These are phyloP conservation scores for Fusarium multiceps DNA, from an alignment of 2,329 filamentous ascomycete genomes.

Conservation along the genomic window DNA sequence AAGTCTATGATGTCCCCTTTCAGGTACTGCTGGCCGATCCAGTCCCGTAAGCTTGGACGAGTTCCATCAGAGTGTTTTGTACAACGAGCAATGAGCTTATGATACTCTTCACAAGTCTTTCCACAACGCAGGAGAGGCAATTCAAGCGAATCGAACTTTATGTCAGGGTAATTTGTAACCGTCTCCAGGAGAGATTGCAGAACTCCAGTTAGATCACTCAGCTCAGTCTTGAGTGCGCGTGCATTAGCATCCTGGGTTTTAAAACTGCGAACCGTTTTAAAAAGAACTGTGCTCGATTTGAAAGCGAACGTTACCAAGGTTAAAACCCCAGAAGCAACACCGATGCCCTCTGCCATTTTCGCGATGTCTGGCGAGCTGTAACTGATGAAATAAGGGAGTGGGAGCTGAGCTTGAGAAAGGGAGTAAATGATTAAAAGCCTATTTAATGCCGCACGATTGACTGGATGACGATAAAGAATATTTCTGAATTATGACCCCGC, in stretches of 20 bases:
- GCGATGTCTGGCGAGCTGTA: not conserved
- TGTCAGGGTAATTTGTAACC: conserved; percentile 11
- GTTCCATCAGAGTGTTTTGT: conserved; percentile 49
- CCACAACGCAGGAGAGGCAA: conserved; percentile 56
- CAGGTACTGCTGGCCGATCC: conserved; percentile 57
- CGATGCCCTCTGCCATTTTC: conserved; percentile 36
- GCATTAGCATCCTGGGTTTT: conserved; percentile 44
- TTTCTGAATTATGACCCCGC: not conserved
- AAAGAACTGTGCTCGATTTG: conserved; percentile 33
- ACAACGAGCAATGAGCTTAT: conserved; percentile 51
- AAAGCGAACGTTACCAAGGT: conserved; percentile 35
- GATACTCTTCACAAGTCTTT: conserved; percentile 58
- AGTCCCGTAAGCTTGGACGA: conserved; percentile 57
- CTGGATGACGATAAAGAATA: not conserved
- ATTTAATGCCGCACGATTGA: conserved; percentile 3
- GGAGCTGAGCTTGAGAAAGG: no score
- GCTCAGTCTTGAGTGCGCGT: conserved; percentile 55
- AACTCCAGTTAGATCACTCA: conserved; percentile 52
- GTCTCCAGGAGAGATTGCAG: conserved; percentile 50
- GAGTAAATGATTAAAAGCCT: not conserved
- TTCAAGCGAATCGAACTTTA: conserved; percentile 33
- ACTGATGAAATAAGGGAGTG: not conserved
- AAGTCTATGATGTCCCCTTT: conserved; percentile 57
- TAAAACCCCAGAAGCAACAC: conserved; percentile 25
- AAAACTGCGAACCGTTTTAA: conserved; percentile 28